These are phyloP conservation scores for Lodderomyces parapsilosis DNA, from an alignment of 1,139 yeast species.

Conservation along the genomic window DNA sequence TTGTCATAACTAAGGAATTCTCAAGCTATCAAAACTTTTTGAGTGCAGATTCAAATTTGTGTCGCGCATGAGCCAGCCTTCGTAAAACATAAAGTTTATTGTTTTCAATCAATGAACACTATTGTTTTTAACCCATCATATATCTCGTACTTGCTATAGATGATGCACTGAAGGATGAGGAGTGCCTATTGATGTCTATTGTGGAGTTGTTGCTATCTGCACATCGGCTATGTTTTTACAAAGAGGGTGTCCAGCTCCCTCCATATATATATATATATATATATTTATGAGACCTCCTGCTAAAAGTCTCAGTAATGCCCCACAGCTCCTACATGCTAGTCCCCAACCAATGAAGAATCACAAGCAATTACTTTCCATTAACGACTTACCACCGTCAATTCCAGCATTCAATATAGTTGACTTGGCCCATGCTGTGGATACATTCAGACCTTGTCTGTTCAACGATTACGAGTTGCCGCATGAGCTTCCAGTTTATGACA, in stretches of 20 bases:
- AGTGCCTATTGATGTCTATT: too few relatives aligned
- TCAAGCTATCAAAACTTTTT: too few relatives aligned
- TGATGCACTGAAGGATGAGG: background rate
- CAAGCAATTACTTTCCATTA: slow-evolving; percentile 8
- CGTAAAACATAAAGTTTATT: too few relatives aligned
- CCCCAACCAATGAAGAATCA: background rate
- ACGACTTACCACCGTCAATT: slow-evolving; percentile 13
- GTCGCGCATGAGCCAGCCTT: background rate
- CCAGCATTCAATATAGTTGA: slow-evolving; percentile 14
- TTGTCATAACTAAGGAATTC: too few relatives aligned
- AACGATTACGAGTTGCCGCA: slow-evolving; percentile 31
- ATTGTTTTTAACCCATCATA: background rate
- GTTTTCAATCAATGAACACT: too few relatives aligned
- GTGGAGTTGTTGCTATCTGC: background rate
- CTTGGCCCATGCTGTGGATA: slow-evolving; percentile 29
- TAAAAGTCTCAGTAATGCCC: background rate
- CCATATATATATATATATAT: background rate
- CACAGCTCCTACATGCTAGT: too few relatives aligned
- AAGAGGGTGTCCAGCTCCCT: too few relatives aligned
- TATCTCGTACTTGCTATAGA: background rate
- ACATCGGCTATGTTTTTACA: background rate
- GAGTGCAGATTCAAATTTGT: background rate
- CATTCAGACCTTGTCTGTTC: slow-evolving; percentile 28
- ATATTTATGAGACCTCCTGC: too few relatives aligned
- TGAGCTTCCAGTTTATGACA: slow-evolving; percentile 27